Evolutionary conservation across 192 early-diverging fungal species (phyloP), one percentile per base, ranked within the genome.

Genomic region (Entophlyctis helioformis): DNA sequence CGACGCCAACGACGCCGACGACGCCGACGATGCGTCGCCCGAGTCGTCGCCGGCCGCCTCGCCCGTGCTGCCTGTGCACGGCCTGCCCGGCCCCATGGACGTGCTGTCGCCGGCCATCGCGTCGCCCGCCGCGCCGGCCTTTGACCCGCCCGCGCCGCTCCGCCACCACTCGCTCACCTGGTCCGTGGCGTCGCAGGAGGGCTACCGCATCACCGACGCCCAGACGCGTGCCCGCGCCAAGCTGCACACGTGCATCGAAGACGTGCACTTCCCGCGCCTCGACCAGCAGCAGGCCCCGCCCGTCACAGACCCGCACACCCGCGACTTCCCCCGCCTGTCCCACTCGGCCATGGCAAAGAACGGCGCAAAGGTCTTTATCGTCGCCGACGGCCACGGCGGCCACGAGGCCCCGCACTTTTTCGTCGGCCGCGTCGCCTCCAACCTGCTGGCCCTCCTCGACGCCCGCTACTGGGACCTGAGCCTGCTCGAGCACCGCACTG

Each of bases 381-480:
- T 79, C 16, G 76, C 76, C 11, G 76, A 79, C 50, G 76, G 76
- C 3, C 76, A 79, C 44, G 76, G 73, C 23, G 76, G 76, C 12
- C 56, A 57, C 15, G 51, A 61, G 38, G 72, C 72, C 19, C 48
- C 67, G 4, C 41, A 40, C 7, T 79, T 74, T 56, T 74, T 79
- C 51, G 67, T 71, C 9, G 46, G 36, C 19, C 50, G 60, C 16
- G 45, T 60, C 10, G 48, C 31, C 7, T 6, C 44, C 1, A 38
- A 23, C 22, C 40, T 76, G 12, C 2, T 34, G n/a, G 36, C 59
- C 12, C 34, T 74, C 1, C 26, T 73, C 26, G 29, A 57, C 11
- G 39, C 57, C 1, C 50, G 49, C 6, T 15, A 20, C 1, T 79
- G 64, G 62, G 60, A 79, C 38, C 74, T 76, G 42, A 45, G 41